Base-by-base conservation (phyloP, 352 stramenopile genomes). In the Phytophthora vignae region DNA sequence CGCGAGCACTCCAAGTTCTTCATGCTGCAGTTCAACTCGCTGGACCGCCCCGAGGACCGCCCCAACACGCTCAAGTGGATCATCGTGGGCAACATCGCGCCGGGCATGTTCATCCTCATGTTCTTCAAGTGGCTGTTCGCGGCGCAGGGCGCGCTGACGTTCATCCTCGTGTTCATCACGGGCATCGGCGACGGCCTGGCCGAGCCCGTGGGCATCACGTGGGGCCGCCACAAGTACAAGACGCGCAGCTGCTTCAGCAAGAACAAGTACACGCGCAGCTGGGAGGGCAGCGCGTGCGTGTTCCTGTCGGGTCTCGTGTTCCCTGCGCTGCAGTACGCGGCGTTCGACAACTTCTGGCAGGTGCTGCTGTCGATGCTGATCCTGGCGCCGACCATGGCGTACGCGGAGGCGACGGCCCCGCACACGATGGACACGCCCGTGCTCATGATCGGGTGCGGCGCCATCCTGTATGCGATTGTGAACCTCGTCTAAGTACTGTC, bases 21-120 rank as follows among this genome's bases (percentile, higher is more conserved):
- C 61, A 96, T 96, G 89, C 81, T 96, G 56, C 89, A 96, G 77
- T 96, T 96, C 76, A 96, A 96, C 77, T 94, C 89, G 57, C 78
- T 96, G 21, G 89, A 95, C 64, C 89, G 89, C 17, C 89, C 89
- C 1, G 89, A 96, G 58, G 89, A 96, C 64, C 84, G 89, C 11
- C 89, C 89, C 29, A 78, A 96, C 79, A 96, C 88, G 73, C 81
- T 96, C 60, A 94, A 91, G 75, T 96, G 88, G 88, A 88, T 96
- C 76, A 90, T 95, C 60, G 72, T 90, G 38, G 90, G 87, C 69
- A 94, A 92, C 71, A 90, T 90, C 77, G 69, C 77, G 79, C 44
- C 62, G 73, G 73, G 90, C 87, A 83, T 89, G 82, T 83, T 92
- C 64, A 91, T 94, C 55, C 63, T 95, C 56, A 79, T 95, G 59